Base-by-base conservation (phyloP, 2,329 filamentous ascomycete genomes). In the Aureobasidium namibiae region DNA sequence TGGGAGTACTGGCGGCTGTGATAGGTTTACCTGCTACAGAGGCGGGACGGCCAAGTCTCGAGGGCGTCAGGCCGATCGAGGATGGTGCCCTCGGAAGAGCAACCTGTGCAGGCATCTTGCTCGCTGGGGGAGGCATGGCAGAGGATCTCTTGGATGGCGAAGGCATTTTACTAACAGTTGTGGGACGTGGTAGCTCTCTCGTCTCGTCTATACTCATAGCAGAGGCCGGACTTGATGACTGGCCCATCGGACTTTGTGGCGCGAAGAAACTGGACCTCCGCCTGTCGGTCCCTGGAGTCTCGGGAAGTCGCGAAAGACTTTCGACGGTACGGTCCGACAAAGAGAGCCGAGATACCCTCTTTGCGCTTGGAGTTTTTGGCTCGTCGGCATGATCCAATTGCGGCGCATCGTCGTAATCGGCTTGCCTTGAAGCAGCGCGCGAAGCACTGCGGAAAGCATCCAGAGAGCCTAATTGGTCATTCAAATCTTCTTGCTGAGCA, bases 291-390 rank as follows among this genome's bases (percentile, higher is more conserved):
- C 82, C 83, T 4, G 92, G 91, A 0, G 91, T 94, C 0, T 89
- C 84, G 0, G 91, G 89, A 31, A 96, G 76, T 48, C 85, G 82
- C 3, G 90, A 82, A 6, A 96, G 76, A 0, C 90, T 95, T 70
- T 95, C 90, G 42, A 95, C 86, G 0, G 92, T 95, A 60, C 92
- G 80, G 66, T 96, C 92, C 0, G 88, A 85, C 4, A 96, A 77
- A 0, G 89, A 92, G 14, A 75, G 76, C 13, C 77, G 69, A 7
- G 70, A 69, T 4, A 74, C 67, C 64, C 54, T 82, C 78, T 56
- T 68, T 59, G 64, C 60, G 11, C 61, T 63, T 11, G 63, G 62
- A 44, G 63, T 64, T 6, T 60, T 49, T 45, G 64, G 63, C 26
- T 62, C 50, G 29, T 56, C 60, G 26, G 65, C 59, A 18, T 64